These are phyloP conservation scores for Cutaneotrichosporon curvatum DNA, from an alignment of 1,284 basidiomycete genomes.

Conservation along the genomic window DNA sequence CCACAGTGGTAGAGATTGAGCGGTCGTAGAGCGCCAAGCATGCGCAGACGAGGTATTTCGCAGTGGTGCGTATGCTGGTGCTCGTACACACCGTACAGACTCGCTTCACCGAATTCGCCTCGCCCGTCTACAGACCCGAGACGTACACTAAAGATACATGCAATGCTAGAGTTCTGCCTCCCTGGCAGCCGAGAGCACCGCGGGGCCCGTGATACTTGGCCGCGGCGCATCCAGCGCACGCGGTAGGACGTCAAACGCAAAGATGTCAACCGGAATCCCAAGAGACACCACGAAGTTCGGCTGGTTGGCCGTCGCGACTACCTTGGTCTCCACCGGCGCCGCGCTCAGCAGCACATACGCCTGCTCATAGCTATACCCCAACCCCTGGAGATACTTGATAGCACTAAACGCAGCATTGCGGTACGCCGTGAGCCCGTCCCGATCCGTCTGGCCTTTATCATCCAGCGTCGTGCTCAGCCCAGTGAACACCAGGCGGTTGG, in stretches of 20 bases:
- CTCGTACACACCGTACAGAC: too few relatives aligned
- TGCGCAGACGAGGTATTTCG: too few relatives aligned
- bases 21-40: too few relatives aligned
- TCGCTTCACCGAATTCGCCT: too few relatives aligned
- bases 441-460: conserved; percentile 21
- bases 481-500: conserved; percentile 24
- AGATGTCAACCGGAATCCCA: conserved; percentile 26
- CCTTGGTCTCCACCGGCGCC: conserved; percentile 57
- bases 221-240: too few relatives aligned
- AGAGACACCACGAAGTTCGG: conserved; percentile 27
- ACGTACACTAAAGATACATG: too few relatives aligned
- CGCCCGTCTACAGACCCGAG: too few relatives aligned
- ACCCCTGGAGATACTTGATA: conserved; percentile 58
- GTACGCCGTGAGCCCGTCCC: conserved; percentile 48
- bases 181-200: too few relatives aligned
- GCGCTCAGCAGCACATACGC: conserved; percentile 66
- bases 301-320: conserved; percentile 26
- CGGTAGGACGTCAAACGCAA: conserved; percentile 48
- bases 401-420: conserved; percentile 70
- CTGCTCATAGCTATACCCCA: conserved; percentile 53
- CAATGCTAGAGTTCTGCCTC: too few relatives aligned
- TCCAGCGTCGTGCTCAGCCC: conserved; percentile 18
- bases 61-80: too few relatives aligned
- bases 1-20: too few relatives aligned
- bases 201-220: too few relatives aligned